Base-by-base conservation (phyloP, 2,329 filamentous ascomycete species). In the Coniochaeta hoffmannii region DNA sequence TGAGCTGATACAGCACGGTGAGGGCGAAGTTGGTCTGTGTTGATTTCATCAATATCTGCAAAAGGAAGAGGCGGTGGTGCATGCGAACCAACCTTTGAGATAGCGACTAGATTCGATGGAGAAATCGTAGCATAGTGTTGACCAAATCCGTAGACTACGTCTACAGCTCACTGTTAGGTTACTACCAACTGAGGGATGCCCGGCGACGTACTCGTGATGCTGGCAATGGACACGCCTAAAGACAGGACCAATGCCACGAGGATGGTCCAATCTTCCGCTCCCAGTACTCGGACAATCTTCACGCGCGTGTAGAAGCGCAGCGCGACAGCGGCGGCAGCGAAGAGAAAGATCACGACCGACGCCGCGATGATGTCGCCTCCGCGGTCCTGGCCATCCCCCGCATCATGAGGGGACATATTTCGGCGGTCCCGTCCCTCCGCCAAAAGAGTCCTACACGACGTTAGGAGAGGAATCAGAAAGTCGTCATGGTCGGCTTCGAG, bases 251-350 rank as follows among this genome's bases (percentile, higher is more conserved):
- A 57, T 6, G 71, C 64, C 24, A 66, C 50, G 3, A 69, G 19
- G 36, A 72, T 68, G 15, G 63, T 63, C 63, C 67, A 71, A 54
- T 74, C 71, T 32, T 72, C 65, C 3, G 57, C 24, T 38, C 69
- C 69, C 41, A 71, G 63, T 24, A 65, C 62, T 55, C 65, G 68
- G 8, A 71, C 66, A 55, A 73, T 61, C 22, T 62, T 62, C 11
- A 62, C 58, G 53, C 71, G 63, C 9, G 72, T 73, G 55, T 68
- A 74, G 44, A 74, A 65, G 6, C 72, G 68, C 36, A 70, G 41
- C 2, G 60, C 55, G 14, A 72, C 67, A 35, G 22, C 46, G 4
- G 30, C 46, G 14, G 46, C 46, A 17, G 26, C 24, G 26, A 50
- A 26, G 17, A 30, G 14, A 10, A 30, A 31, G 46, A 4, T 31